These are phyloP conservation scores for Pythium guiyangense DNA, from an alignment of 352 stramenopile species.

Conservation along the genomic window DNA sequence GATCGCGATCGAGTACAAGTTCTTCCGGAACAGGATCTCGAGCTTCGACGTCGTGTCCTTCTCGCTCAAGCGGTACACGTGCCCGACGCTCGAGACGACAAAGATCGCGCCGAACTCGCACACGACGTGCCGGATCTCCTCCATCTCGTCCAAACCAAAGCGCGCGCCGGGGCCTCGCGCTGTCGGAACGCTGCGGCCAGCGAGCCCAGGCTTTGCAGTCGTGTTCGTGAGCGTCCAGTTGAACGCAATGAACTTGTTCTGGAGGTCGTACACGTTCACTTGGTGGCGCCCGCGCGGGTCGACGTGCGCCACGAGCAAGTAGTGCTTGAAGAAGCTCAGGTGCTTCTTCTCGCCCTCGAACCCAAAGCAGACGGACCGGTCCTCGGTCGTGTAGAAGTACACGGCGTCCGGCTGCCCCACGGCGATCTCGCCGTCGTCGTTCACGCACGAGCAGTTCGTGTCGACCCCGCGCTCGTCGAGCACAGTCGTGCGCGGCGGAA, in stretches of 20 bases:
- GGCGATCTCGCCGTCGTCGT: constrained; percentile 80
- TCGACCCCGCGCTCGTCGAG: constrained; percentile 81
- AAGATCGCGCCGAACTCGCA: constrained; percentile 87
- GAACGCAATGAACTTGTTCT: constrained; percentile 92
- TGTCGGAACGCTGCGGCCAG: constrained; percentile 14
- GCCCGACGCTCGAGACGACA: constrained; percentile 78
- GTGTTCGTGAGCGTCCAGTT: constrained; percentile 85
- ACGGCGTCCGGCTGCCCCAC: constrained; percentile 83
- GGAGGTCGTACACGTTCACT: constrained; percentile 89
- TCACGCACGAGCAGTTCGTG: constrained; percentile 77
- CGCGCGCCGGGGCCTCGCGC: constrained; percentile 50
- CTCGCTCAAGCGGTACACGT: constrained; percentile 92
- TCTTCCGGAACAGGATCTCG: constrained; percentile 95
- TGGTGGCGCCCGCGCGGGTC: constrained; percentile 78
- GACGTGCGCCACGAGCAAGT: constrained; percentile 78
- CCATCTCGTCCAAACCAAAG: constrained; percentile 82
- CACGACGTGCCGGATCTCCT: constrained; percentile 83
- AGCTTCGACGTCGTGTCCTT: constrained; percentile 96
- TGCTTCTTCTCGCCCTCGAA: constrained; percentile 89
- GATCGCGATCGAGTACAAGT: constrained; percentile 97
- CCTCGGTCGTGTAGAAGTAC: constrained; percentile 89
- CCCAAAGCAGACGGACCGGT: constrained; percentile 82
- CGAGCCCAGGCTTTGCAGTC: constrained; percentile 13
- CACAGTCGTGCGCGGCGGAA: constrained; percentile 69
- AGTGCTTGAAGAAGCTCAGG: constrained; percentile 87